Evolutionary conservation across 768 basidiomycete species (phyloP).

Genomic region (Tephrocybe sp.): DNA sequence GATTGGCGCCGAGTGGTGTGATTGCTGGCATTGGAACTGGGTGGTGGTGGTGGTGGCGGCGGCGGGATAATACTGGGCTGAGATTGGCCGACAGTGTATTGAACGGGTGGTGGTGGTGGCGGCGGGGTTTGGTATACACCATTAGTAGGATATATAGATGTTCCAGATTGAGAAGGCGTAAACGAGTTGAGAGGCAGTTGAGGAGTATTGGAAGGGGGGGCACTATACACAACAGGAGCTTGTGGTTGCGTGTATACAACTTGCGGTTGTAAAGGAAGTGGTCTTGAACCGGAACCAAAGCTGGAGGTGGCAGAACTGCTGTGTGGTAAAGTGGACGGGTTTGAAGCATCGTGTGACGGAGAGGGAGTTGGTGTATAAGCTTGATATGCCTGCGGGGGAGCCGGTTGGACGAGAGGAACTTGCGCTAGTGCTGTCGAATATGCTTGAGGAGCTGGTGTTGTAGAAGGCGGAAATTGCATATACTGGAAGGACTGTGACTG

Average conservation of each 20-base stretch:
- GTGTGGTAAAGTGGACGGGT: constrained; percentile 28
- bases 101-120: constrained; percentile 30
- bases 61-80: constrained; percentile 26
- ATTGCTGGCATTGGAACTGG: constrained; percentile 29
- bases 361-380: constrained; percentile 32
- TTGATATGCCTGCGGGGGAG: constrained; percentile 33
- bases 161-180: constrained; percentile 23
- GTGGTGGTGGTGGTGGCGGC: constrained; percentile 29
- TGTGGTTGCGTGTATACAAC: constrained; percentile 34
- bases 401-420: constrained; percentile 29
- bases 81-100: constrained; percentile 20
- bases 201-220: constrained; percentile 25
- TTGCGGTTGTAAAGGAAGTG: constrained; percentile 47
- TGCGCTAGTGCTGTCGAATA: constrained; percentile 27
- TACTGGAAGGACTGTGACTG: constrained; percentile 32
- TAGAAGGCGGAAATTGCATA: constrained; percentile 34
- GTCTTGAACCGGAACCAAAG: constrained; percentile 36
- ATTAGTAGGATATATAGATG: constrained; percentile 23
- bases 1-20: constrained; percentile 38
- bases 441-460: constrained; percentile 38
- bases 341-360: constrained; percentile 33
- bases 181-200: constrained; percentile 26
- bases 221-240: constrained; percentile 27
- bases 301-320: constrained; percentile 29
- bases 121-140: constrained; percentile 33